These are phyloP conservation scores for Lactifluus rugatus DNA, from an alignment of 768 basidiomycete genomes.

Conservation along the genomic window DNA sequence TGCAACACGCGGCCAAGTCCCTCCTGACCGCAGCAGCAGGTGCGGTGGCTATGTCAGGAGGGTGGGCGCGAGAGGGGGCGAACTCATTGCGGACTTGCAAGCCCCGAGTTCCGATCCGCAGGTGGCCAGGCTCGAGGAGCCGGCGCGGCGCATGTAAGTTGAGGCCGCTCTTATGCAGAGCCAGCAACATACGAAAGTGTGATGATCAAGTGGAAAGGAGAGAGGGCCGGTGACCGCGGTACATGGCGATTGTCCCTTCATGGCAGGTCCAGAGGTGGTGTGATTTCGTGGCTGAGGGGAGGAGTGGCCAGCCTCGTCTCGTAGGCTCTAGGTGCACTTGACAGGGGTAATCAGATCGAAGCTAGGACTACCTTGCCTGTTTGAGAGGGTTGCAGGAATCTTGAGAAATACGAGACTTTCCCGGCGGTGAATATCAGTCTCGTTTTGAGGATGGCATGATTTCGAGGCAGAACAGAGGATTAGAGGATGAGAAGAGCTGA, in stretches of 20 bases:
- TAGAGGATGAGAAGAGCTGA: no score
- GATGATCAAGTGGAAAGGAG: background rate
- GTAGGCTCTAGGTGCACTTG: background rate
- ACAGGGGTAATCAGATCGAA: background rate
- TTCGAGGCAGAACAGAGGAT: no score
- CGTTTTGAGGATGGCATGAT: no score
- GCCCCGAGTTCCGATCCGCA: background rate
- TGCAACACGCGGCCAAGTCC: background rate
- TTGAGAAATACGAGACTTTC: no score
- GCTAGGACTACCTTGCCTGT: no score
- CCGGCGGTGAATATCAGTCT: no score
- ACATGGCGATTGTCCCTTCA: background rate
- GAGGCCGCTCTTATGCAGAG: background rate
- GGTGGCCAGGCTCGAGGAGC: background rate
- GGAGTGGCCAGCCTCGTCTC: no score
- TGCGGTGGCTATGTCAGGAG: conserved; percentile 7
- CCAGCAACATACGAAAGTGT: background rate
- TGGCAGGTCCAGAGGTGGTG: no score
- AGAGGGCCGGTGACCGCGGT: background rate
- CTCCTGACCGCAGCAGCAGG: conserved; percentile 6
- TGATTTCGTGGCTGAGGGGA: background rate
- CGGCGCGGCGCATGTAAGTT: background rate
- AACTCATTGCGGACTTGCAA: background rate
- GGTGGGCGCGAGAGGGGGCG: background rate
- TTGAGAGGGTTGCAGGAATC: no score